Base-by-base conservation (phyloP, 495 filamentous ascomycete species). In the Talaromyces adpressus region DNA sequence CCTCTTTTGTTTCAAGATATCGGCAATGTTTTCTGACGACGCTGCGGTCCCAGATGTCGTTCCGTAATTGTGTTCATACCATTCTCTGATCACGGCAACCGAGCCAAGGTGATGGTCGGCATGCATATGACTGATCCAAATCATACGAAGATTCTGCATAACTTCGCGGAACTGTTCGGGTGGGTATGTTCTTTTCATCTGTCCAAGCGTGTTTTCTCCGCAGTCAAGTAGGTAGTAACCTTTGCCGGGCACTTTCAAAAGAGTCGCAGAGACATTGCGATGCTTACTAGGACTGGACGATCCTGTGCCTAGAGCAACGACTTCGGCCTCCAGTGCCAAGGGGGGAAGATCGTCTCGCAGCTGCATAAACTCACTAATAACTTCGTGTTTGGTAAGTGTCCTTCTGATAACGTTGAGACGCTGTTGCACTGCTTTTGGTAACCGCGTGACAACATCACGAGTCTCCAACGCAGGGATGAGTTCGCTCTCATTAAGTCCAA, bases 71-170 rank as follows among this genome's bases (percentile, higher is more conserved):
- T 74, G 77, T 18, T 79, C 69, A 63, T 89, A 86, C 86, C 91
- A 93, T 18, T 90, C 90, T 71, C 82, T 87, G 68, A 99, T 87
- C 27, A 97, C 76, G 18, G 88, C 82, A 27, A 81, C 81, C 0
- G 87, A 90, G 32, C 94, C 94, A 20, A 98, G 83, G 69, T 99
- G 94, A 73, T 99, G 94, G 77, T 99, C 94, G 29, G 94, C 94
- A 70, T 99, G 94, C 59, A 93, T 75, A 73, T 99, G 94, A 69
- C 90, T 93, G 70, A 99, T 93, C 89, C 91, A 97, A 61, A 99
- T 89, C 66, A 85, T 82, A 41, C 89, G 90, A 27, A 99, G 79
- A 63, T 96, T 90, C 61, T 78, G 77, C 12, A 98, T 77, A 11
- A 97, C 77, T 36, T 86, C 81, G n/a, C 79, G 77, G 5, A 93